Evolutionary conservation across 1,139 yeast species (phyloP).

Genomic region (Tardiomyces blankii): DNA sequence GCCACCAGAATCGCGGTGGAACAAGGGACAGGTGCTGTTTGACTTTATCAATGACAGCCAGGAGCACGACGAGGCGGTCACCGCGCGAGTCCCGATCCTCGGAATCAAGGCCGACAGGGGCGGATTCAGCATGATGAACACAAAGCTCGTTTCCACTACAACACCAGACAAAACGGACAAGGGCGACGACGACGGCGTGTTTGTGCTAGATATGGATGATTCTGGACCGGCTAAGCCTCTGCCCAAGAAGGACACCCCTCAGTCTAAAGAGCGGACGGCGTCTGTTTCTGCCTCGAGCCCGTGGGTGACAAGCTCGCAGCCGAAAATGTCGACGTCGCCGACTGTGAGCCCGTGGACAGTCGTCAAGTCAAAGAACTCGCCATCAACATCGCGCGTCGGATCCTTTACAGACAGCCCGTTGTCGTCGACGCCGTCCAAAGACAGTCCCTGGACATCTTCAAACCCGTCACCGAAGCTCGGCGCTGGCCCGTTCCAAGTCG

Average conservation of each 20-base stretch:
- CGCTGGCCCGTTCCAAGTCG: neutral
- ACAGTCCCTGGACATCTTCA: neutral
- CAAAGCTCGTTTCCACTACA: neutral
- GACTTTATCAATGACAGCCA: neutral
- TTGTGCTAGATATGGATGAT: neutral
- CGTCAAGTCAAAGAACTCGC: neutral
- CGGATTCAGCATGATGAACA: neutral
- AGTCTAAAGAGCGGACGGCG: no score
- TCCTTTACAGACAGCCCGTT: neutral
- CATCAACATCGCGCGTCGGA: neutral
- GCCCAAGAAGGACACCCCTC: neutral
- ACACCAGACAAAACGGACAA: neutral
- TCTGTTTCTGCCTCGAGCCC: no score
- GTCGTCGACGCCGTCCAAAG: neutral
- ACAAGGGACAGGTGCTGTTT: neutral
- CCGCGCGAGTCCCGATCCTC: conserved; percentile 10
- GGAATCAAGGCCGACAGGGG: conserved; percentile 6
- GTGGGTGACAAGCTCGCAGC: neutral
- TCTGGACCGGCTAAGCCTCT: neutral
- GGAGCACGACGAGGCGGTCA: conserved; percentile 10
- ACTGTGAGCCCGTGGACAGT: neutral
- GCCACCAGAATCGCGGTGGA: neutral
- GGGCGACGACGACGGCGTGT: neutral
- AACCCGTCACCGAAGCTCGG: neutral
- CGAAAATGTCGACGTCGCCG: neutral